Evolutionary conservation across 2,329 filamentous ascomycete genomes (phyloP).

Genomic region (Xylaria hypoxylon): DNA sequence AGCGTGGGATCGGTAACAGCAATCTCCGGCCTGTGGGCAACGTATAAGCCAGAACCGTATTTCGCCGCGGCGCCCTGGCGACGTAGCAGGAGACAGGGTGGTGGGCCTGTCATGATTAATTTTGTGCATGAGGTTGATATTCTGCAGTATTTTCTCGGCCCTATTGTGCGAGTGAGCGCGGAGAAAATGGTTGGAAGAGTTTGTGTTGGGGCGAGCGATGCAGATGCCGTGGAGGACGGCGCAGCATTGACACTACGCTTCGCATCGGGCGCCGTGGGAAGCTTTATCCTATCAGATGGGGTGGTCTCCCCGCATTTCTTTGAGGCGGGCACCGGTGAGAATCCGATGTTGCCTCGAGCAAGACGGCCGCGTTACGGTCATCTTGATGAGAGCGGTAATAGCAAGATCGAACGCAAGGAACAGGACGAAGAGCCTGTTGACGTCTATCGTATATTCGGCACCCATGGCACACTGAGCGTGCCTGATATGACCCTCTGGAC

Average conservation of each 20-base stretch:
- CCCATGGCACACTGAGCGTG: slow-evolving; percentile 19
- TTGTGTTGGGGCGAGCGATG: not conserved
- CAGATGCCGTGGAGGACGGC: slow-evolving; percentile 12
- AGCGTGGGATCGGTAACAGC: not conserved
- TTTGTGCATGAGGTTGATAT: slow-evolving; percentile 25
- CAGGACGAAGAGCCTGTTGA: slow-evolving; percentile 11
- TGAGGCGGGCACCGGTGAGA: slow-evolving; percentile 19
- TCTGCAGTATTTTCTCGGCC: slow-evolving; percentile 15
- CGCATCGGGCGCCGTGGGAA: slow-evolving; percentile 17
- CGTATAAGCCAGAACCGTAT: slow-evolving; percentile 18
- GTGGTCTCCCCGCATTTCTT: slow-evolving; percentile 24
- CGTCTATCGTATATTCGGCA: slow-evolving; percentile 23
- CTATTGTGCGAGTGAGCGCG: slow-evolving; percentile 19
- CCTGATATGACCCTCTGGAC: slow-evolving; percentile 24
- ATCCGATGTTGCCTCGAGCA: slow-evolving; percentile 17
- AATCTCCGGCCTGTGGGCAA: slow-evolving; percentile 13
- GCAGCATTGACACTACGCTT: slow-evolving; percentile 19
- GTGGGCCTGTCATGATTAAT: slow-evolving; percentile 20
- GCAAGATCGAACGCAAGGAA: not conserved
- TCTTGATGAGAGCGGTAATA: not conserved
- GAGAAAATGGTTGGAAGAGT: not conserved
- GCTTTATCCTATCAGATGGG: slow-evolving; percentile 5
- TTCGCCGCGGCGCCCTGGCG: slow-evolving; percentile 13
- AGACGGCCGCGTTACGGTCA: not conserved
- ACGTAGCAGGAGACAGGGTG: slow-evolving; percentile 9